phyloP scores from a whole-genome alignment of 805 yeast genomes.

The Pichia californica region DNA sequence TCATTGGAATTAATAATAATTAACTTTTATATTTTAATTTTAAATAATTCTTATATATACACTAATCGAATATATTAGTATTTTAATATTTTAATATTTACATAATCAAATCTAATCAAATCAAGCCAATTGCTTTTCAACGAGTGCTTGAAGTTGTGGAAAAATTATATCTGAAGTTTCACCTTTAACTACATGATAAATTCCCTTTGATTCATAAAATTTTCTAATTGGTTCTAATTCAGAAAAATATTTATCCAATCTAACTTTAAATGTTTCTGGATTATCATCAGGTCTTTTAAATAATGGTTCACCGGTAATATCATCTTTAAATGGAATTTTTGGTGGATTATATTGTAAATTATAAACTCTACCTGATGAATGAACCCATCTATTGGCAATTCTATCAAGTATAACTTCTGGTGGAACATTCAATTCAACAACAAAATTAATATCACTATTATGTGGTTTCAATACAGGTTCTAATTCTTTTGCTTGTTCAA shows the following conservation, averaged over 20 bases:
- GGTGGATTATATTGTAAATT: slow-evolving; percentile 89
- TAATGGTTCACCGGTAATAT: slow-evolving; percentile 82
- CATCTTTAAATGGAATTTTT: slow-evolving; percentile 71
- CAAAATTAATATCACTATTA: slow-evolving; percentile 52
- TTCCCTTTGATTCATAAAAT: slow-evolving; percentile 45
- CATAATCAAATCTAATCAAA: too few species aligned
- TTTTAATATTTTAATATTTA: too few species aligned
- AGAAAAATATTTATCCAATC: slow-evolving; percentile 57
- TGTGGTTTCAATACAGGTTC: slow-evolving; percentile 35
- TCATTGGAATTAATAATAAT: slow-evolving; percentile 19
- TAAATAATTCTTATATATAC: too few species aligned
- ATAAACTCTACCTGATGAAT: slow-evolving; percentile 83
- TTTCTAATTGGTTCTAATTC: slow-evolving; percentile 59
- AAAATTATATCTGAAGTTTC: slow-evolving; percentile 78
- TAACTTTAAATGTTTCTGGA: slow-evolving; percentile 58
- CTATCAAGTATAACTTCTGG: slow-evolving; percentile 72
- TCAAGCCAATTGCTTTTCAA: slow-evolving; percentile 21
- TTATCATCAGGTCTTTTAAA: slow-evolving; percentile 79
- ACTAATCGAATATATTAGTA: too few species aligned
- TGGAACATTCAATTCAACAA: slow-evolving; percentile 87
- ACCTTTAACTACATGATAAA: slow-evolving; percentile 58
- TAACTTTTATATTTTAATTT: too few species aligned
- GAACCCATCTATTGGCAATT: slow-evolving; percentile 82
- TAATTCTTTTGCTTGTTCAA: slow-evolving; percentile 59
- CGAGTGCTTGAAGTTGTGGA: slow-evolving; percentile 53